Conservation (phyloP, 179 eudicot species). For the Pouteria campechiana region DNA sequence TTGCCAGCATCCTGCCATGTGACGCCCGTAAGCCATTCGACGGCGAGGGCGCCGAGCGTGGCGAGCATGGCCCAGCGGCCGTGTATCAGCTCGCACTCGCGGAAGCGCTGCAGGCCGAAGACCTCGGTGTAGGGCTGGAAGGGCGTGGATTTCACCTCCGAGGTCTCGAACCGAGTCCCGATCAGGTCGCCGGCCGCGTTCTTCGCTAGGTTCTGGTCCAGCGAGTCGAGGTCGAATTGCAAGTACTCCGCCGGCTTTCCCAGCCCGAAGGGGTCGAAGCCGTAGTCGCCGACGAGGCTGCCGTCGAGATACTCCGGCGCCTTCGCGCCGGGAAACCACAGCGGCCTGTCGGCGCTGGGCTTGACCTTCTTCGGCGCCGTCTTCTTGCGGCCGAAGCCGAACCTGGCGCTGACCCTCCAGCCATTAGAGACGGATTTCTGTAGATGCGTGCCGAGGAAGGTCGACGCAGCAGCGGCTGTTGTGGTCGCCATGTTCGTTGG, state of each 20-base stretch:
- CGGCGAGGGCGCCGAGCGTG: constrained; percentile 80
- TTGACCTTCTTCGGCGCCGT: constrained; percentile 41
- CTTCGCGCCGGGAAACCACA: constrained; percentile 89
- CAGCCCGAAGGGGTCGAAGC: constrained; percentile 89
- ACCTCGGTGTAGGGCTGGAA: constrained; percentile 89
- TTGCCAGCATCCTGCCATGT: constrained; percentile 99
- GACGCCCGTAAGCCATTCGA: constrained; percentile 89
- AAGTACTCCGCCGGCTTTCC: constrained; percentile 93
- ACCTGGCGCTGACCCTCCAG: constrained; percentile 52
- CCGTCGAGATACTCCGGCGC: constrained; percentile 81
- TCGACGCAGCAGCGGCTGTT: constrained; percentile 53
- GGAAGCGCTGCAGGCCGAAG: constrained; percentile 86
- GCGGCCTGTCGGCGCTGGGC: constrained; percentile 44
- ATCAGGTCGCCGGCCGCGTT: constrained; percentile 61
- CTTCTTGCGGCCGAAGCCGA: constrained; percentile 62
- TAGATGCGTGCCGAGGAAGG: constrained; percentile 68
- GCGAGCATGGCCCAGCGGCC: constrained; percentile 99
- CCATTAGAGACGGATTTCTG: constrained; percentile 27
- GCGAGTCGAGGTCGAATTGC: constrained; percentile 65
- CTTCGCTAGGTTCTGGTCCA: constrained; percentile 93
- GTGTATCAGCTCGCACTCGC: constrained; percentile 92
- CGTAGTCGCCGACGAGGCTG: constrained; percentile 65
- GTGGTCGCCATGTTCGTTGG: constrained; percentile 23
- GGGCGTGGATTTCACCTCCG: constrained; percentile 57
- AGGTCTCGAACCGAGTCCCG: constrained; percentile 68